Evolutionary conservation across 768 basidiomycete species (phyloP).

Genomic region (Strobilomyces dryophilus): DNA sequence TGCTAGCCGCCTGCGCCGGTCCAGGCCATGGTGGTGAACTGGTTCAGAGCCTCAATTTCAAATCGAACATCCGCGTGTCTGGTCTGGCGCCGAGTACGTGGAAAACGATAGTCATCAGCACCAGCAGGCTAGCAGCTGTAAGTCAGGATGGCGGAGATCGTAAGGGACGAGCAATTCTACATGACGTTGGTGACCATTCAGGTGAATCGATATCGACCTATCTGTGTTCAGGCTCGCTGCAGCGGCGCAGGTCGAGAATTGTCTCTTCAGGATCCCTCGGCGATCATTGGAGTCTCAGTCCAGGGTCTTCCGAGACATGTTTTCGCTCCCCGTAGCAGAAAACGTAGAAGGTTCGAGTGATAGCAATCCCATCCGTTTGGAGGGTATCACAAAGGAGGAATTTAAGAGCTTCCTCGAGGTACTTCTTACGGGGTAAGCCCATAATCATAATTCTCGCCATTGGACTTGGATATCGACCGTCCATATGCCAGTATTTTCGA

Average conservation of each 20-base stretch:
- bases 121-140: neutral
- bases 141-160: neutral
- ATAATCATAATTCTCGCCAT: no score
- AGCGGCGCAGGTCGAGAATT: slow-evolving; percentile 22
- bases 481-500: neutral
- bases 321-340: slow-evolving; percentile 14
- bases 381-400: slow-evolving; percentile 21
- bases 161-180: slow-evolving; percentile 13
- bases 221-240: neutral
- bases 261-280: slow-evolving; percentile 27
- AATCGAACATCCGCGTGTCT: no score
- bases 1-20: no score
- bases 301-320: slow-evolving; percentile 25
- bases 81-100: neutral
- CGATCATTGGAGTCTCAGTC: slow-evolving; percentile 20
- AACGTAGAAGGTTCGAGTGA: slow-evolving; percentile 19
- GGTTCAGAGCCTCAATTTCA: neutral
- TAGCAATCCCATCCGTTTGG: slow-evolving; percentile 20
- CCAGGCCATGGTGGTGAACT: neutral
- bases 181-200: slow-evolving; percentile 17
- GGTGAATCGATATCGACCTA: neutral
- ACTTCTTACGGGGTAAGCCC: slow-evolving; percentile 16
- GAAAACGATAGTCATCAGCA: neutral
- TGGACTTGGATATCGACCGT: neutral
- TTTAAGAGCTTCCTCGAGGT: slow-evolving; percentile 25